phyloP scores from a whole-genome alignment of 148 eudicot genomes.

The Chenopodium quinoa region DNA sequence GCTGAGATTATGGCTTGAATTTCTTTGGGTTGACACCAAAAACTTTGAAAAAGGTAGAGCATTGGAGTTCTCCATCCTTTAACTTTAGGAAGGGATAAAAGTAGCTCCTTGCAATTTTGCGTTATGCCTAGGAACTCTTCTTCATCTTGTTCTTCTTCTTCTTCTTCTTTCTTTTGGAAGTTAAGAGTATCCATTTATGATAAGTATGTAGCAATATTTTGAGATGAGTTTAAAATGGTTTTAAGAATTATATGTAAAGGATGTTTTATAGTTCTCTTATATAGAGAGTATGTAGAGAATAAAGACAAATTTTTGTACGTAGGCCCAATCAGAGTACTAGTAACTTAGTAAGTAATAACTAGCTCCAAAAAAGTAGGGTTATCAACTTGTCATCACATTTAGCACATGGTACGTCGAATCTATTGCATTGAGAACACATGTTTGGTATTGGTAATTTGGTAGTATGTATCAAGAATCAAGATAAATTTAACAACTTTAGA shows the following conservation, averaged over 20 bases:
- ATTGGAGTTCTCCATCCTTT: slow-evolving; percentile 43
- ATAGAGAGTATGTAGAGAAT: too few relatives aligned
- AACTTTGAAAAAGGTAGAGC: slow-evolving; percentile 40
- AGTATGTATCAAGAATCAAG: too few relatives aligned
- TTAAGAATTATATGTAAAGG: too few relatives aligned
- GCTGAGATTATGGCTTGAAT: slow-evolving; percentile 37
- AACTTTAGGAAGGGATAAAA: slow-evolving; percentile 39
- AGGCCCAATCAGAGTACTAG: neutral
- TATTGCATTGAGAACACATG: too few relatives aligned
- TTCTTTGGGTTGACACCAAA: slow-evolving; percentile 53
- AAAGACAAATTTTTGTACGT: too few relatives aligned
- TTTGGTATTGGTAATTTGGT: too few relatives aligned
- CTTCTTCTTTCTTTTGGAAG: slow-evolving; percentile 4
- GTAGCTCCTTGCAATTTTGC: slow-evolving; percentile 23
- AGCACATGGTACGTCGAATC: neutral
- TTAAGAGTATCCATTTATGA: slow-evolving; percentile 17
- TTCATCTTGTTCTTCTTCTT: slow-evolving; percentile 6
- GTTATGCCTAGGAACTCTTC: slow-evolving; percentile 25
- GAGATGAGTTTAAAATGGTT: too few relatives aligned
- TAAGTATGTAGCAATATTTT: too few relatives aligned
- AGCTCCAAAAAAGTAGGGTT: too few relatives aligned
- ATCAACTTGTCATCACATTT: neutral
- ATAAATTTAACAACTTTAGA: too few relatives aligned
- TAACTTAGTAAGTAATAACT: neutral
- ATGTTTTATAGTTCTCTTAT: too few relatives aligned